These are phyloP conservation scores for Mycena venus DNA, from an alignment of 768 basidiomycete genomes.

Conservation along the genomic window DNA sequence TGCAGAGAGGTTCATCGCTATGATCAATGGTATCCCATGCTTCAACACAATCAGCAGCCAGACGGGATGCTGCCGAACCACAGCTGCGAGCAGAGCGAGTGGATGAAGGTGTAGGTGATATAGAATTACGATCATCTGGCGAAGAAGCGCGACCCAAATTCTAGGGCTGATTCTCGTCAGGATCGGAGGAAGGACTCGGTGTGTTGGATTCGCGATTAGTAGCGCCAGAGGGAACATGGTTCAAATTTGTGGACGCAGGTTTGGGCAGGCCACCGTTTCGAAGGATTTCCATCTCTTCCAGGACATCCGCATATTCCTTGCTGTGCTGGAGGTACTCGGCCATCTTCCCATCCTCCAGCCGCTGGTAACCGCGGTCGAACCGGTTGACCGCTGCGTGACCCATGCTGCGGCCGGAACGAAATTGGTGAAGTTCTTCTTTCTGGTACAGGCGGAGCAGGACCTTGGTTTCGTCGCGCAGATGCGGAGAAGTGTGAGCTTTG, in stretches of 20 bases:
- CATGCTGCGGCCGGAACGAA: too few relatives aligned
- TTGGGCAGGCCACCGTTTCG: background rate
- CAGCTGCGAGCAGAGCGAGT: background rate
- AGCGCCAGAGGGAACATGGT: background rate
- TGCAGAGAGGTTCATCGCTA: too few relatives aligned
- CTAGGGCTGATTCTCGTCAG: background rate
- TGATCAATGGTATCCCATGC: too few relatives aligned
- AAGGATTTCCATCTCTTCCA: background rate
- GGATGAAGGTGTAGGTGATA: background rate
- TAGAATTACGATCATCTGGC: too few relatives aligned
- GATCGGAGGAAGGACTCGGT: background rate
- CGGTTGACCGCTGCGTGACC: too few relatives aligned
- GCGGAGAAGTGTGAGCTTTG: background rate
- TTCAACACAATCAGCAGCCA: too few relatives aligned
- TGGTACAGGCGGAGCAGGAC: background rate
- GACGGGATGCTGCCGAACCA: background rate
- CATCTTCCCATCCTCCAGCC: background rate
- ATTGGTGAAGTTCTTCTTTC: background rate
- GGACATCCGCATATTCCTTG: background rate
- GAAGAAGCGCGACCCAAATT: too few relatives aligned
- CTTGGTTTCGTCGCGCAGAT: background rate
- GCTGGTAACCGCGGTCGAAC: too few relatives aligned
- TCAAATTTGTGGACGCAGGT: too few relatives aligned
- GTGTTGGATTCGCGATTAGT: background rate
- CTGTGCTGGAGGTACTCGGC: background rate